Base-by-base conservation (phyloP, 129 eudicot species). In the Centella asiatica region DNA sequence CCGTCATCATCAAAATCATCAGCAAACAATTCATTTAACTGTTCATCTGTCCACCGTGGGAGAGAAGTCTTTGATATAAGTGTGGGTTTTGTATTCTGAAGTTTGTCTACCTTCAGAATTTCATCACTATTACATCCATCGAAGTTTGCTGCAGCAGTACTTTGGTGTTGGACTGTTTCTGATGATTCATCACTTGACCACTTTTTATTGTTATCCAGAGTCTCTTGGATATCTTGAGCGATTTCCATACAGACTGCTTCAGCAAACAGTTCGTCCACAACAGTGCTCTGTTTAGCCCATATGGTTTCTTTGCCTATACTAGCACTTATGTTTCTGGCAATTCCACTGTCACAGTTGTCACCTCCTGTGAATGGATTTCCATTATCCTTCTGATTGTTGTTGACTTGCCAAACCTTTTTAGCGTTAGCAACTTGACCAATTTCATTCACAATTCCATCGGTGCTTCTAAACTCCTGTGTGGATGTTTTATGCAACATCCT, bases 41-140 rank as follows among this genome's bases (percentile, higher is more conserved):
- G 95, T 45, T 82, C 86, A 58, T 82, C 89, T 14, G 95, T 85
- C 81, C 83, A 85, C 45, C 49, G 22, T 12, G 89, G 86, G 39
- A 76, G 67, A 44, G 86, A 60, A 45, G 65, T 48, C 51, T 65
- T 71, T 19, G 42, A 48, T 4, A 33, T 39, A n/a, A 19, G 34
- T 33, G 72, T 72, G 64, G 76, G 72, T 28, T 31, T 78, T 60
- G 67, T 74, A 24, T 46, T 66, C 40, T 66, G 53, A 66, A 54
- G 72, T 57, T 32, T 34, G 27, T 48, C 76, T 34, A 24, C 32
- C 55, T 62, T 70, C 55, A 34, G 56, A 52, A 58, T 22, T 63
- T 71, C 74, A 33, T 39, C 67, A 14, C 33, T 26, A 1, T 34
- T 6, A 15, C 54, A 44, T 4, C 18, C 60, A n/a, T 29, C 56